Percentiles rank a stretch among this genome's conserved stretches.
These are phyloP conservation scores for Pulveroboletus sp. DNA, from an alignment of 768 basidiomycete species.

Conservation along the genomic window DNA sequence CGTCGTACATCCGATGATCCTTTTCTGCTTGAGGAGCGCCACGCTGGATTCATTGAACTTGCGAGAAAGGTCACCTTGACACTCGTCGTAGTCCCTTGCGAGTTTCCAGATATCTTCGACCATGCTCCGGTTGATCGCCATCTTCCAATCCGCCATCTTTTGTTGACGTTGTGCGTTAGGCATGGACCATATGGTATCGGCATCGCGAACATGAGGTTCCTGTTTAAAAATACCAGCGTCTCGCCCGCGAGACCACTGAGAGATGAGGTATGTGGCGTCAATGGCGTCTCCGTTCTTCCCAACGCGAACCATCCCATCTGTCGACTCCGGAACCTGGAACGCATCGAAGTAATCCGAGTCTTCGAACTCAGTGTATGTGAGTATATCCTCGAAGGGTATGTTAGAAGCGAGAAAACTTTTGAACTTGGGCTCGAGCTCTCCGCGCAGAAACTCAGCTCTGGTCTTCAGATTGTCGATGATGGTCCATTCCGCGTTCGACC, in stretches of 20 bases:
- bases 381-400: conserved; percentile 28
- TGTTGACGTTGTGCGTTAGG: conserved; percentile 21
- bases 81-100: conserved; percentile 40
- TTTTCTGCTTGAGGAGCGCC: conserved; percentile 40
- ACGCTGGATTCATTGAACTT: conserved; percentile 34
- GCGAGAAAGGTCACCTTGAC: conserved; percentile 34
- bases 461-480: conserved; percentile 41
- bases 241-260: conserved; percentile 43
- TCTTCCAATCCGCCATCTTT: conserved; percentile 33
- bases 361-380: conserved; percentile 52
- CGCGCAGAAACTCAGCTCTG: conserved; percentile 3
- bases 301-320: conserved; percentile 46
- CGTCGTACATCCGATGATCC: conserved; percentile 67
- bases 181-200: conserved; percentile 40
- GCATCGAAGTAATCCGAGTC: conserved; percentile 44
- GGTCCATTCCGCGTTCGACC: conserved; percentile 36
- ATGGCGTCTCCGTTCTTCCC: conserved; percentile 40
- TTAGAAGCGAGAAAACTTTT: conserved; percentile 21
- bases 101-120: conserved; percentile 33
- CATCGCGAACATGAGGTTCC: conserved; percentile 19
- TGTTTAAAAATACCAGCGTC: conserved; percentile 43
- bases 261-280: conserved; percentile 40
- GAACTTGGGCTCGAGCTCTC: conserved; percentile 31
- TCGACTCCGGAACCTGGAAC: conserved; percentile 38
- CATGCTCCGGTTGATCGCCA: conserved; percentile 33